Evolutionary conservation across 1,284 basidiomycete species (phyloP).

Genomic region (Tremellales sp.): DNA sequence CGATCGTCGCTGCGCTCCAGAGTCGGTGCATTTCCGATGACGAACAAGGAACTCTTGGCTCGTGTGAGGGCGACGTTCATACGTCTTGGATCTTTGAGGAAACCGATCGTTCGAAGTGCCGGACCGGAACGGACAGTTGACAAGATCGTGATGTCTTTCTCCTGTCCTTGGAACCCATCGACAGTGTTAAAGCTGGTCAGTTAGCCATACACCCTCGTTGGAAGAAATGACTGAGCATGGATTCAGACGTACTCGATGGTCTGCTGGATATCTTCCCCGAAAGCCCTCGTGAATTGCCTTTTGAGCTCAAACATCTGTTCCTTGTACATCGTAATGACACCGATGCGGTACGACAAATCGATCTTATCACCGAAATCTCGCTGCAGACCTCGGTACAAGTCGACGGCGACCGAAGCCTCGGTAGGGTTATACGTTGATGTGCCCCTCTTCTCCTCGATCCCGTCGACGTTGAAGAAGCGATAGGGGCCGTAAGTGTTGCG

Average conservation of each 20-base stretch:
- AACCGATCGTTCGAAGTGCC: constrained; percentile 76
- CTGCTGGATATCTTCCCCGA: constrained; percentile 66
- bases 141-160: constrained; percentile 92
- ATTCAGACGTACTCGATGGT: constrained; percentile 60
- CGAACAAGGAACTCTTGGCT: constrained; percentile 88
- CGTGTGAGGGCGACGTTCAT: constrained; percentile 99
- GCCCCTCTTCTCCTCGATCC: constrained; percentile 49
- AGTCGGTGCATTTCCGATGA: constrained; percentile 84
- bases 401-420: constrained; percentile 74
- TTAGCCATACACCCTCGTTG: not conserved
- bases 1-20: constrained; percentile 75
- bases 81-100: constrained; percentile 75
- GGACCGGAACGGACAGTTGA: constrained; percentile 88
- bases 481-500: constrained; percentile 79
- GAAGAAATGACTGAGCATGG: not conserved
- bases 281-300: constrained; percentile 64
- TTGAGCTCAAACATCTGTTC: constrained; percentile 81
- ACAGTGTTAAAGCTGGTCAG: constrained; percentile 78
- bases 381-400: constrained; percentile 70
- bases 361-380: constrained; percentile 59
- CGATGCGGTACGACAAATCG: constrained; percentile 73
- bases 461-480: constrained; percentile 76
- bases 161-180: constrained; percentile 96
- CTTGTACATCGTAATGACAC: constrained; percentile 92
- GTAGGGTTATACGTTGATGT: constrained; percentile 74